Percentiles rank a stretch among this genome's conserved stretches.
Evolutionary conservation across 2,329 filamentous ascomycete genomes (phyloP).

Genomic region (Cercospora berteroae): DNA sequence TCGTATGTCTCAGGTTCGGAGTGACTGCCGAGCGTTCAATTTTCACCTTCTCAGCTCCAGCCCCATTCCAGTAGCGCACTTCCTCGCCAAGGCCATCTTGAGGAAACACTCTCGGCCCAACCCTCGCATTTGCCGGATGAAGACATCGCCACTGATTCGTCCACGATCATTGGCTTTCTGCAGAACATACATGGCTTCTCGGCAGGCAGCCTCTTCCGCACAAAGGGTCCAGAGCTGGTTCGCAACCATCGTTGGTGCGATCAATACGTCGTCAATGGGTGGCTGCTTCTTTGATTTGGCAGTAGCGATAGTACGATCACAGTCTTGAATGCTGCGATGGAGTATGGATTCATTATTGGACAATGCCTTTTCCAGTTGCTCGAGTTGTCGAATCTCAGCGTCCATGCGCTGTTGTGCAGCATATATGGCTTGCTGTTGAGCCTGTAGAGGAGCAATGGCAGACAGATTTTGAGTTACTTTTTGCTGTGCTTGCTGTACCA

Average conservation of each 20-base stretch:
- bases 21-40: neutral
- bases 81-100: slow-evolving; percentile 76
- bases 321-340: slow-evolving; percentile 71
- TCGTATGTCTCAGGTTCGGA: neutral
- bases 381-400: slow-evolving; percentile 68
- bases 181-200: slow-evolving; percentile 81
- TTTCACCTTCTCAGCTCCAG: slow-evolving; percentile 42
- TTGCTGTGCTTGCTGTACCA: slow-evolving; percentile 67
- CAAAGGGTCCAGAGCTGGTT: slow-evolving; percentile 88
- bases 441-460: slow-evolving; percentile 70
- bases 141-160: slow-evolving; percentile 67
- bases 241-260: slow-evolving; percentile 89
- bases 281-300: slow-evolving; percentile 69
- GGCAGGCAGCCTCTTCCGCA: slow-evolving; percentile 82
- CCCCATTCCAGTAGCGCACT: slow-evolving; percentile 75
- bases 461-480: slow-evolving; percentile 70
- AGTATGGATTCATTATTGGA: slow-evolving; percentile 76
- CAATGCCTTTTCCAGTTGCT: slow-evolving; percentile 67
- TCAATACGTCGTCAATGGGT: slow-evolving; percentile 82
- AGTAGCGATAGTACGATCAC: slow-evolving; percentile 72
- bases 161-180: slow-evolving; percentile 72
- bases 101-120: slow-evolving; percentile 78
- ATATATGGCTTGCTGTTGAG: slow-evolving; percentile 76
- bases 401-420: slow-evolving; percentile 68
- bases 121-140: slow-evolving; percentile 70